Evolutionary conservation across 225 moss, liverwort and hornwort genomes (phyloP).

Genomic region (Polytrichum commune): DNA sequence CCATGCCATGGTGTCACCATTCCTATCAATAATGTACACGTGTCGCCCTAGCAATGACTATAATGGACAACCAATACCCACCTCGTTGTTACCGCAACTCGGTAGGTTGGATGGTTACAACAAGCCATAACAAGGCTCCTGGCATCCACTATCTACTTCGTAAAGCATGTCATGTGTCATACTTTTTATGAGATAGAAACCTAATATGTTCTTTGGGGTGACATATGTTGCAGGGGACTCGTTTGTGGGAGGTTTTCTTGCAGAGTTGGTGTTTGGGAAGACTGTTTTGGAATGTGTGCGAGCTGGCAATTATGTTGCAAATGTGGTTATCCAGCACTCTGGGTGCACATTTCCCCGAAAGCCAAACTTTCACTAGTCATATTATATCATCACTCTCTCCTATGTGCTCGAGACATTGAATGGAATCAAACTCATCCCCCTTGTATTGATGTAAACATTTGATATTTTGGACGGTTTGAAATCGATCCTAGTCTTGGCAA

Average conservation of each 20-base stretch:
- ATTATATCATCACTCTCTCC: neutral
- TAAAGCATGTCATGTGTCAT: too few species aligned
- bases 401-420: neutral
- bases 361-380: slow-evolving; percentile 17
- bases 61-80: too few species aligned
- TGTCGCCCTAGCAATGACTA: too few species aligned
- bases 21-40: too few species aligned
- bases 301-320: slow-evolving; percentile 57
- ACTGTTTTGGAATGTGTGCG: slow-evolving; percentile 26
- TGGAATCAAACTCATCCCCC: neutral
- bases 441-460: too few species aligned
- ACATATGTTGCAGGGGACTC: slow-evolving; percentile 37
- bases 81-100: too few species aligned
- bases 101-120: too few species aligned
- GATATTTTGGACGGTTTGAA: too few species aligned
- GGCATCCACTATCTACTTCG: too few species aligned
- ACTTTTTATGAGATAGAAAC: neutral
- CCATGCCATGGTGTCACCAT: too few species aligned
- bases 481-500: too few species aligned
- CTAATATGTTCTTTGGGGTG: neutral
- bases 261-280: slow-evolving; percentile 59
- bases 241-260: slow-evolving; percentile 59
- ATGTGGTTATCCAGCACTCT: slow-evolving; percentile 48
- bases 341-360: slow-evolving; percentile 55
- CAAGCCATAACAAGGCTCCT: too few species aligned